Evolutionary conservation across 768 basidiomycete species (phyloP), one percentile per base, ranked within the genome.

Genomic region (Naematelia encephala): DNA sequence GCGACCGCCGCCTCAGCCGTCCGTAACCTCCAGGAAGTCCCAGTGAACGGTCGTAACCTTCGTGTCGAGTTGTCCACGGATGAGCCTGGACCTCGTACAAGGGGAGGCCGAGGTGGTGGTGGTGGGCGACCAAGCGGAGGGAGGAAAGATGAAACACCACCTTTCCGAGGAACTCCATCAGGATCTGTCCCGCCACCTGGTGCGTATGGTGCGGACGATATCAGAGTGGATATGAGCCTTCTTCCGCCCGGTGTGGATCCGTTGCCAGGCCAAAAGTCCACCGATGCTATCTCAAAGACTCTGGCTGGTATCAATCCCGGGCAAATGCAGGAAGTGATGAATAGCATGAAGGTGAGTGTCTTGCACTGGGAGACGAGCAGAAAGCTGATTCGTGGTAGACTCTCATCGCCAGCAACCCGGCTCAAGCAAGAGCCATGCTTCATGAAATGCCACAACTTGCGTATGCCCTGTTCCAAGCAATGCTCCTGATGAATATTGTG

Each of bases 1-100:
- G 93, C 96, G 78, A 98, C 96, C 22, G 96, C 96, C 5, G 78
- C 85, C 23, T 94, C 91, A 51, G 96, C 96, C 49, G 91, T 99
- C 14, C 87, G 96, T 69, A 99, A 98, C 73, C 84, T 99, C 50
- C 91, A 96, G 78, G 90, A 89, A 61, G 85, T 85, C 51, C 90
- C 91, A 67, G 89, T 97, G 28, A 91, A 89, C 56, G 96, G 96
- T 2, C 85, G 96, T 8, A 88, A 89, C 1, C 82, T 99, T 45
- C 86, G 93, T 50, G 93, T 99, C 69, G 94, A 98, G 76, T 83
- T 94, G 8, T 67, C 66, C 23, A 71, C 72, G 16, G 76, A 75
- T 50, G 66, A 74, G 51, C 74, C 72, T 26, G 61, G 59, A 48
- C 63, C 69, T 30, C 34, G 62, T 51, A 53, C 50, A 39, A 46